Evolutionary conservation across 176 grass and related monocot species (phyloP).

Genomic region (Tuctoria greenei): DNA sequence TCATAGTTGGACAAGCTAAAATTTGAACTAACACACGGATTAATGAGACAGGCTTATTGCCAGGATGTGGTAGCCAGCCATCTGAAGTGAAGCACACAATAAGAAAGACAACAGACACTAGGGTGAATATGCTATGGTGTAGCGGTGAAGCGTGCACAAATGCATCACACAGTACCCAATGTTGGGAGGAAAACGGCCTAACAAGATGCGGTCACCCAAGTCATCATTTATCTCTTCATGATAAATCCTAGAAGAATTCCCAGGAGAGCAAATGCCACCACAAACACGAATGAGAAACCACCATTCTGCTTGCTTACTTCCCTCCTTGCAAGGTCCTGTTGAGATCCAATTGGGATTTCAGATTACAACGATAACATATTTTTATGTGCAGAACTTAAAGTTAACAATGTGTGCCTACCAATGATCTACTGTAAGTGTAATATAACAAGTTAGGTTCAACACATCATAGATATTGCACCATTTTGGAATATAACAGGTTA

Average conservation of each 20-base stretch:
- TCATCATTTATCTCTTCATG: constrained; percentile 58
- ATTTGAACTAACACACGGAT: constrained; percentile 18
- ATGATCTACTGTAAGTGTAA: background rate
- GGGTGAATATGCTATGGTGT: constrained; percentile 27
- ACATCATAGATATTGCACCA: background rate
- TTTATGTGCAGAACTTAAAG: constrained; percentile 6
- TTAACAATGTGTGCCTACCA: background rate
- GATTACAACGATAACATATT: background rate
- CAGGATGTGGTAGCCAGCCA: background rate
- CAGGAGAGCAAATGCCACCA: constrained; percentile 62
- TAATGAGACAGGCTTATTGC: background rate
- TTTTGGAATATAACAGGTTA: background rate
- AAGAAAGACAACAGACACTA: constrained; percentile 28
- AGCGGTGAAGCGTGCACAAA: constrained; percentile 21
- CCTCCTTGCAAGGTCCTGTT: constrained; percentile 65
- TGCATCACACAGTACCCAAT: constrained; percentile 21
- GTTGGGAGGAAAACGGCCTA: background rate
- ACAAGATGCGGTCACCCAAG: constrained; percentile 11
- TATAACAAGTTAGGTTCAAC: background rate
- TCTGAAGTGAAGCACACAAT: constrained; percentile 27
- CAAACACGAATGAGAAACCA: constrained; percentile 60
- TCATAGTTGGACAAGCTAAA: constrained; percentile 24
- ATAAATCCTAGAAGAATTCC: constrained; percentile 74
- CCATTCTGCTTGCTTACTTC: constrained; percentile 64
- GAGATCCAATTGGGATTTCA: constrained; percentile 14